phyloP scores from a whole-genome alignment of 352 stramenopile species.

The Phytophthora cactorum region DNA sequence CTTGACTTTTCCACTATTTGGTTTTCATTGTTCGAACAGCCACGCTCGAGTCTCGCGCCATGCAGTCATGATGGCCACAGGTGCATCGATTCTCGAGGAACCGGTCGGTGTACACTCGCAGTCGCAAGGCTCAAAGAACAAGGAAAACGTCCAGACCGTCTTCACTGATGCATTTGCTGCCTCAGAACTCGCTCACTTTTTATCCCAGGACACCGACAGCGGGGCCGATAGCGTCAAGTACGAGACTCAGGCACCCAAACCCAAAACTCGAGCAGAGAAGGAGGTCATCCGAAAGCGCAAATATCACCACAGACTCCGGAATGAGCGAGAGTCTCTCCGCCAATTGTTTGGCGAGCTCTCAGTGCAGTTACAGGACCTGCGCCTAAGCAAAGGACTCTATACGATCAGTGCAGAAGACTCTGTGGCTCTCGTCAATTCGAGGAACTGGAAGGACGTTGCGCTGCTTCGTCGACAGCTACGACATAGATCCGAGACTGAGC shows the following conservation, averaged over 20 bases:
- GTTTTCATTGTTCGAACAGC: neutral
- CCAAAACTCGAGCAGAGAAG: conserved; percentile 15
- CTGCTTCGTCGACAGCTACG: conserved; percentile 12
- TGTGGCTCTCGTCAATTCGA: neutral
- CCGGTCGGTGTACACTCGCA: neutral
- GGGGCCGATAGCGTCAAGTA: neutral
- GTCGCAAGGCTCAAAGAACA: neutral
- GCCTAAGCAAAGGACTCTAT: neutral
- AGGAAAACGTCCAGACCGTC: neutral
- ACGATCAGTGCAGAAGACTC: too few relatives aligned
- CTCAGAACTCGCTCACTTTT: neutral
- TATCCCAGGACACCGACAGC: neutral
- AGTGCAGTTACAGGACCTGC: conserved; percentile 7
- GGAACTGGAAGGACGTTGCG: conserved; percentile 17
- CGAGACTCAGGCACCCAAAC: neutral
- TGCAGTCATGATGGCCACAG: neutral
- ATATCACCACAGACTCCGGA: conserved; percentile 17
- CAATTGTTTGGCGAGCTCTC: conserved; percentile 12
- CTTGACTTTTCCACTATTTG: too few relatives aligned
- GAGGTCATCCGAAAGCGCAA: conserved; percentile 21
- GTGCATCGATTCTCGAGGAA: neutral
- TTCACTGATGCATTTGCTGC: neutral
- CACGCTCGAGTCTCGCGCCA: neutral
- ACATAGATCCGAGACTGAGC: conserved; percentile 8
- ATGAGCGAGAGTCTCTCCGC: conserved; percentile 16